A percentile compares a stretch with the other conserved stretches of the same genome.
These are phyloP conservation scores for Fraxinus paxiana DNA, from an alignment of 305 asterid genomes.

Conservation along the genomic window DNA sequence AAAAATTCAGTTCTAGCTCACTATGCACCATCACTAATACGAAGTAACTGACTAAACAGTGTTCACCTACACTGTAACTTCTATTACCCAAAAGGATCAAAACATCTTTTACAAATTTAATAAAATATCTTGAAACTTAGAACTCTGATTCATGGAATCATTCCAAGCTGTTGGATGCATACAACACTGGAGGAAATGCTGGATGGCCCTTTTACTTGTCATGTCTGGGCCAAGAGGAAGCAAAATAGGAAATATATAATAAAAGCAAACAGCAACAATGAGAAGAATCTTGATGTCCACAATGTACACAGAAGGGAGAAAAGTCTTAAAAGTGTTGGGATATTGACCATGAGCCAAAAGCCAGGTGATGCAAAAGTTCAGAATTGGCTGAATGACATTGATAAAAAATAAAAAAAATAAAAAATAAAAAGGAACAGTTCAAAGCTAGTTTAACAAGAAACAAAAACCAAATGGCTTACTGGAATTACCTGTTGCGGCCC, in stretches of 20 bases:
- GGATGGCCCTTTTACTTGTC: background rate
- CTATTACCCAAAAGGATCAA: background rate
- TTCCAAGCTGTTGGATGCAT: background rate
- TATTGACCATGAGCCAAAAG: background rate
- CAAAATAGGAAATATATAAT: background rate
- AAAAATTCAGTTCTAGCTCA: background rate
- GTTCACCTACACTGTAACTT: background rate
- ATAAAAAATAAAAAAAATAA: too few species aligned
- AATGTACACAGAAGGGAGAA: background rate
- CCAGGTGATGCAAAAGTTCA: background rate
- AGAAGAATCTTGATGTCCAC: background rate
- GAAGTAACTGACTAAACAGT: background rate
- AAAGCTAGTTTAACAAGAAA: background rate
- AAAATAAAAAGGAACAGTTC: background rate
- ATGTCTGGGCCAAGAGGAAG: background rate
- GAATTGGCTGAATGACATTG: background rate
- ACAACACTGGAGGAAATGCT: background rate
- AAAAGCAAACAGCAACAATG: background rate
- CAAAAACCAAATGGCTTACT: background rate
- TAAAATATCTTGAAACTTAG: background rate
- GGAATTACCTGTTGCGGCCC: conserved; percentile 84
- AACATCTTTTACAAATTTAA: background rate
- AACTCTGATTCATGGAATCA: background rate
- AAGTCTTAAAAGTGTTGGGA: background rate
- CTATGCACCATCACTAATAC: background rate